phyloP scores from a whole-genome alignment of 1,284 basidiomycete species.

The Ceratobasidium sp. region DNA sequence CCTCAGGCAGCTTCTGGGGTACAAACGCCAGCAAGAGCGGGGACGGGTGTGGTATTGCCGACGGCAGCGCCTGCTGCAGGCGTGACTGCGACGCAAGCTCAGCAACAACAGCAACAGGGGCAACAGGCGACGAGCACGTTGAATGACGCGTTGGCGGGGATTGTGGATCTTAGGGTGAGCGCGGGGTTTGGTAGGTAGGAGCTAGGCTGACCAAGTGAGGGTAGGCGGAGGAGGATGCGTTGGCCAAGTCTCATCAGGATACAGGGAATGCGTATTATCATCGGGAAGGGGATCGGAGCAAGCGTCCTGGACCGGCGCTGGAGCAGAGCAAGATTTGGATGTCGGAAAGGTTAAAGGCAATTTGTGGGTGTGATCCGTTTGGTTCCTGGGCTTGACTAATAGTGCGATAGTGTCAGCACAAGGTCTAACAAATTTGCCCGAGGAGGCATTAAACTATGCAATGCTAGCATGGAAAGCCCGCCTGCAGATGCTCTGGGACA shows the following conservation, averaged over 20 bases:
- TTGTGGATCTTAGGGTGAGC: constrained; percentile 78
- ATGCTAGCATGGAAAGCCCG: constrained; percentile 81
- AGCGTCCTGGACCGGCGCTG: constrained; percentile 61
- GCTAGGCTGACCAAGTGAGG: constrained; percentile 16
- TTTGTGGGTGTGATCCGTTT: constrained; percentile 16
- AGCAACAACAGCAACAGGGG: constrained; percentile 32
- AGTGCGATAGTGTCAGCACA: constrained; percentile 46
- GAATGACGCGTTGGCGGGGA: constrained; percentile 83
- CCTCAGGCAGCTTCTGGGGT: constrained; percentile 36
- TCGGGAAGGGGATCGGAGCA: constrained; percentile 68
- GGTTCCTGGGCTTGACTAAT: background rate
- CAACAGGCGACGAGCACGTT: constrained; percentile 58
- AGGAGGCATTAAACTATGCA: constrained; percentile 78
- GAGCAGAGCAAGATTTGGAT: constrained; percentile 48
- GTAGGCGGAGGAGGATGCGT: constrained; percentile 81
- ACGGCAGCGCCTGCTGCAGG: constrained; percentile 64
- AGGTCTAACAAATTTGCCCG: constrained; percentile 59
- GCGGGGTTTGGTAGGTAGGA: constrained; percentile 12
- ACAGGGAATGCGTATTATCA: constrained; percentile 55
- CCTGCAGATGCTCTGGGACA: constrained; percentile 74
- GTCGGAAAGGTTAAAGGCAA: constrained; percentile 62
- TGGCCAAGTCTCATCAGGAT: constrained; percentile 52
- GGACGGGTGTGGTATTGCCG: constrained; percentile 33
- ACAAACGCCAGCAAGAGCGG: constrained; percentile 45
- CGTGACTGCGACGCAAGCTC: background rate